Percentiles rank a stretch among this genome's conserved stretches.
These are phyloP conservation scores for Colletotrichum shisoi DNA, from an alignment of 2,329 filamentous ascomycete genomes.

Conservation along the genomic window DNA sequence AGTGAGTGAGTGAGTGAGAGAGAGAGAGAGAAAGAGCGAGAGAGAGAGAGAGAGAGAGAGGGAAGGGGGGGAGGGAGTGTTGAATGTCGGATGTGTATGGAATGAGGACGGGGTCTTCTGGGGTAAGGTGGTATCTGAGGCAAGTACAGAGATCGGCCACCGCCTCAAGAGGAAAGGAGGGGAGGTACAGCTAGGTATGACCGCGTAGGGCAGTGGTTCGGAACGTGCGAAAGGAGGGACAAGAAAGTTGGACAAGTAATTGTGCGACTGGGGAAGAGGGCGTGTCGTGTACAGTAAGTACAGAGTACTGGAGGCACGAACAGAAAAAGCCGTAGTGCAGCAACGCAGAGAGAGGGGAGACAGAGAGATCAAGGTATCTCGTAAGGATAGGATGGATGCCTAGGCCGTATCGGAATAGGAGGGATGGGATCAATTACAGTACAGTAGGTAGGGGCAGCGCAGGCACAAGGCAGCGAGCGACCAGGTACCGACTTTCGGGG, in stretches of 20 bases:
- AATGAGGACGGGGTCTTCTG: conserved; percentile 18
- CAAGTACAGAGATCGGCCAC: conserved; percentile 18
- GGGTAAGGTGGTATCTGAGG: not conserved
- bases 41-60: not conserved
- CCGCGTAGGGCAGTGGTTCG: conserved; percentile 36
- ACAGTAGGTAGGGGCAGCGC: not conserved
- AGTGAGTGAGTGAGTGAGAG: conserved; percentile 7
- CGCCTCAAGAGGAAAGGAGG: conserved; percentile 26
- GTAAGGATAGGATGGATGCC: conserved; percentile 15
- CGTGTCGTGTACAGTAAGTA: not conserved
- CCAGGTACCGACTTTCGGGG: conserved; percentile 1
- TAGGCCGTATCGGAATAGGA: conserved; percentile 9
- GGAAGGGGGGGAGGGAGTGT: not conserved
- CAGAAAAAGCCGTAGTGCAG: not conserved
- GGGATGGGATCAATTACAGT: conserved; percentile 8
- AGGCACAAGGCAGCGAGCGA: conserved; percentile 20
- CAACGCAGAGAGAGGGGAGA: not conserved
- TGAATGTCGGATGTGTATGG: conserved; percentile 10
- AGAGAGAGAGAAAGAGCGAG: not conserved
- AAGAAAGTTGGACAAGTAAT: not conserved
- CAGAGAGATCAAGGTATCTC: conserved; percentile 6
- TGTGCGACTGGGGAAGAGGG: not conserved
- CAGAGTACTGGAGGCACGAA: not conserved
- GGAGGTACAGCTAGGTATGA: conserved; percentile 27
- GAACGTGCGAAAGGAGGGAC: conserved; percentile 35